phyloP scores from a whole-genome alignment of 495 filamentous ascomycete genomes.

The Venustampulla echinocandica region DNA sequence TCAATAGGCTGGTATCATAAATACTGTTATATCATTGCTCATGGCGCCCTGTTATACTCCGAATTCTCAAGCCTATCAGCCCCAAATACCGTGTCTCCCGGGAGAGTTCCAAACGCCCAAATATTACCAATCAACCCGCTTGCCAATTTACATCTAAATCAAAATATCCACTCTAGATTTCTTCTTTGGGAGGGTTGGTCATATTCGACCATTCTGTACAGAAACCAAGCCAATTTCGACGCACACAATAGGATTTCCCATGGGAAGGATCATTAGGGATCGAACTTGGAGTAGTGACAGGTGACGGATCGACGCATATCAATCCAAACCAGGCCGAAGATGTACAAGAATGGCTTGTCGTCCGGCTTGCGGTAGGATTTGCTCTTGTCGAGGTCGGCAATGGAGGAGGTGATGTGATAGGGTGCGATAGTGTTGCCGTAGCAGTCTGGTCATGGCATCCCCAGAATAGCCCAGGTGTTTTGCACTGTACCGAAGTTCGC shows the following conservation, averaged over 20 bases:
- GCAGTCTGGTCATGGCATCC: slow-evolving; percentile 44
- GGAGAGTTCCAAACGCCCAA: slow-evolving; percentile 8
- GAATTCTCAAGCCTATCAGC: not conserved
- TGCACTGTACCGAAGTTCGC: slow-evolving; percentile 29
- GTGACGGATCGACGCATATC: slow-evolving; percentile 20
- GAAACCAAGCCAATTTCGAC: slow-evolving; percentile 20
- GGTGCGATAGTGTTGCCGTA: slow-evolving; percentile 23
- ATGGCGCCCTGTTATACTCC: not conserved
- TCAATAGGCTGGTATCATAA: slow-evolving; percentile 42
- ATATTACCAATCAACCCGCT: not conserved
- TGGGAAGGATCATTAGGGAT: slow-evolving; percentile 9
- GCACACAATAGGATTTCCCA: slow-evolving; percentile 12
- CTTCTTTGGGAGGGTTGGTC: slow-evolving; percentile 11
- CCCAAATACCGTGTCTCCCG: not conserved
- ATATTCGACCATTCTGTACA: slow-evolving; percentile 19
- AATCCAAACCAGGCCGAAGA: slow-evolving; percentile 22
- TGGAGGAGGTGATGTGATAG: slow-evolving; percentile 22
- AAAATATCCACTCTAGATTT: slow-evolving; percentile 22
- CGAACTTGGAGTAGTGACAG: slow-evolving; percentile 2
- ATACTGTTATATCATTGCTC: slow-evolving; percentile 4
- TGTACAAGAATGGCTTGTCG: slow-evolving; percentile 9
- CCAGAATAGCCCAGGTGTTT: slow-evolving; percentile 47
- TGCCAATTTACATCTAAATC: not conserved
- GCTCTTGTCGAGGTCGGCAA: slow-evolving; percentile 6
- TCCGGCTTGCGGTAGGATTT: not conserved